Base-by-base conservation (phyloP, 1,284 basidiomycete genomes). In the Fistulina hepatica region DNA sequence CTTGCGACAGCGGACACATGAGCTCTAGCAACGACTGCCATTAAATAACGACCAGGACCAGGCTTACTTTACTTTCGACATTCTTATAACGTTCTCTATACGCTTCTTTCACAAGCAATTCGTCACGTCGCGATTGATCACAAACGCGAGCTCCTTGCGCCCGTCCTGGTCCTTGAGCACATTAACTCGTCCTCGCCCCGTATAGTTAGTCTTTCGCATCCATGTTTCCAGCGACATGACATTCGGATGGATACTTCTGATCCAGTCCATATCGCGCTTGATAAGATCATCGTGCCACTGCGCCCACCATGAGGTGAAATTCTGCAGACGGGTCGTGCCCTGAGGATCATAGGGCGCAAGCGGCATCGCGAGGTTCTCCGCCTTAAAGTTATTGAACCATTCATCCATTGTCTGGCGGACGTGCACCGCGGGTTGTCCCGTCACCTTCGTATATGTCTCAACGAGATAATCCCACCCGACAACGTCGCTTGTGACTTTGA, bases 381-480 rank as follows among this genome's bases (percentile, higher is more conserved):
- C 17, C 20, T 45, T 38, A 17, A 63, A 54, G 40, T 60, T 59
- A 0, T 31, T 48, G 42, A 62, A 60, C 60, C 62, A 68, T 36
- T 68, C 55, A 26, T 69, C 65, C 12, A 63, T 39, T 4, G 58
- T 53, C 27, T 61, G 57, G 23, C 56, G 46, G 20, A 60, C 52
- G 45, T 57, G 55, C 9, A 64, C 54, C 1, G 63, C 64, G 32
- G 58, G 58, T 44, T 58, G 44, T 1, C 64, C 65, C 3, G 67
- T 68, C 19, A 69, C 65, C 43, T 60, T 58, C 34, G 49, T 58
- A 56, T 70, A 71, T 3, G 51, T 51, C 32, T 53, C 45, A 6
- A 58, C 58, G 36, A 70, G 58, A 35, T 65, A 54, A 13, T 65
- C 59, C 61, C 64, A 67, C 5, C 52, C 55, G 16, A 69, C 64